Base-by-base conservation (phyloP, 495 filamentous ascomycete species). In the Xylaria intraflava region DNA sequence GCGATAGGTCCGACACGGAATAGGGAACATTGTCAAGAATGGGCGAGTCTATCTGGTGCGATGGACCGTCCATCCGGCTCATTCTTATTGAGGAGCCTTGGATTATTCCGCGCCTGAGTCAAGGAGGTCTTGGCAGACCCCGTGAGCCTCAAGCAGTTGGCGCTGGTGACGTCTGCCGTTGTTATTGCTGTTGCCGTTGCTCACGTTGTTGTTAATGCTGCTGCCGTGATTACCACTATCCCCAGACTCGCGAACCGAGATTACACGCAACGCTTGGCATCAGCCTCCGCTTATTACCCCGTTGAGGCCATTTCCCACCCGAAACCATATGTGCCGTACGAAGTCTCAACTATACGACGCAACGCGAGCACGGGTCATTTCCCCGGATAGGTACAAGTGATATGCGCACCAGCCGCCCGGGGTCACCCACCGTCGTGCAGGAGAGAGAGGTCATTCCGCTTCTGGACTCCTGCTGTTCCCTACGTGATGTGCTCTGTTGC, bases 391-490 rank as follows among this genome's bases (percentile, higher is more conserved):
- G n/a, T n/a, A n/a, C n/a, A n/a, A n/a, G n/a, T n/a, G n/a, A n/a
- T n/a, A n/a, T n/a, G n/a, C n/a, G n/a, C n/a, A 43, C 49, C 49
- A 51, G 49, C 49, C 43, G 43, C 49, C 48, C 27, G 49, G 49
- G 26, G n/a, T n/a, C n/a, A n/a, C n/a, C n/a, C n/a, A n/a, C 27
- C 16, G 24, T 24, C 27, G 26, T 46, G 50, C 38, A 41, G 40
- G 49, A 41, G n/a, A 16, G 6, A n/a, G n/a, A n/a, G n/a, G n/a
- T n/a, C n/a, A n/a, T n/a, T n/a, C n/a, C n/a, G n/a, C n/a, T n/a
- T n/a, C n/a, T n/a, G n/a, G n/a, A n/a, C n/a, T n/a, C n/a, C n/a
- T n/a, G n/a, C n/a, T n/a, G n/a, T n/a, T n/a, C n/a, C n/a, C n/a
- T n/a, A n/a, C n/a, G n/a, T n/a, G n/a, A n/a, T n/a, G 35, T 14